Conservation (phyloP, 1,284 basidiomycete genomes). For the Moniliella sp. region DNA sequence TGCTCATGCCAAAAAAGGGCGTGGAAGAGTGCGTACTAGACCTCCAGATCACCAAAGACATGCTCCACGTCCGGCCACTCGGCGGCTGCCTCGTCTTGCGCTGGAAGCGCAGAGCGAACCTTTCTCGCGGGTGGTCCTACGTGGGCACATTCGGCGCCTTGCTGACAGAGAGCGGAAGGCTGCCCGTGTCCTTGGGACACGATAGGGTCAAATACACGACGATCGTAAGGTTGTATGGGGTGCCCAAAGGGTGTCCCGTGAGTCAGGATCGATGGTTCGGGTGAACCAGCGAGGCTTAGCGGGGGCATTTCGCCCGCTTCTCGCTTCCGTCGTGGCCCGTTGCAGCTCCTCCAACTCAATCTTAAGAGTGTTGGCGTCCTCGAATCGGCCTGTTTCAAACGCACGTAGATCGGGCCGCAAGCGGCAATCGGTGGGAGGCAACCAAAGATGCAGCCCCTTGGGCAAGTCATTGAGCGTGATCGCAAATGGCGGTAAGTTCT, state of each 20-base stretch:
- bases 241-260: constrained; percentile 21
- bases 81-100: background rate
- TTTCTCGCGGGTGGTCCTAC: constrained; percentile 1
- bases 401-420: constrained; percentile 78
- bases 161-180: too few species aligned
- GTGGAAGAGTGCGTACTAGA: too few species aligned
- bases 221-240: too few species aligned
- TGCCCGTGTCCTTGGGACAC: too few species aligned
- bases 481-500: constrained; percentile 76
- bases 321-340: constrained; percentile 50
- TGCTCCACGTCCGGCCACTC: constrained; percentile 6
- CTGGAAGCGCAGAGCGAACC: background rate
- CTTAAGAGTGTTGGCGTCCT: constrained; percentile 71
- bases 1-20: too few species aligned
- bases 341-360: constrained; percentile 68
- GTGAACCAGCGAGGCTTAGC: constrained; percentile 45
- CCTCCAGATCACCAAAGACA: constrained; percentile 23
- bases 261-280: constrained; percentile 14
- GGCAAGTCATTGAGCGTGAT: constrained; percentile 63
- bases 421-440: constrained; percentile 80
- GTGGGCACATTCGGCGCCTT: too few species aligned
- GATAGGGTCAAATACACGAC: too few species aligned
- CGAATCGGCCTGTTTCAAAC: constrained; percentile 77
- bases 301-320: constrained; percentile 53
- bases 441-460: constrained; percentile 49